A percentile compares a stretch with the other conserved stretches of the same genome.
Conservation (phyloP, 495 filamentous ascomycete genomes). For the Podospora sp. region DNA sequence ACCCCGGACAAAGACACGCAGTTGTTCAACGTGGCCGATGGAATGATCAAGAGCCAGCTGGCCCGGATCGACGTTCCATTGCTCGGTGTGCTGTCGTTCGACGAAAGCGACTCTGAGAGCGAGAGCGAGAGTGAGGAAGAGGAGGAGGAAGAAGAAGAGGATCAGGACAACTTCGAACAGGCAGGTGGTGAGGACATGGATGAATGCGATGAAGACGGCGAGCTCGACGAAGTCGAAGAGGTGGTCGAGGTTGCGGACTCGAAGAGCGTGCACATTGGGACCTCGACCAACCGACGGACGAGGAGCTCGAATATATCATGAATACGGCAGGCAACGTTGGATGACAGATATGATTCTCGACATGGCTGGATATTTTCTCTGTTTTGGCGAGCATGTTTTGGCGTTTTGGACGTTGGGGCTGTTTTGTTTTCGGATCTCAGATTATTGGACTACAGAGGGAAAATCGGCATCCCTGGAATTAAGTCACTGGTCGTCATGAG, state of each 20-base stretch:
- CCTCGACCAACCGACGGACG: constrained; percentile 22
- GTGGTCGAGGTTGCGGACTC: constrained; percentile 9
- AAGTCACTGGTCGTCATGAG: background rate
- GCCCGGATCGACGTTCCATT: constrained; percentile 38
- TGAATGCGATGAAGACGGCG: constrained; percentile 27
- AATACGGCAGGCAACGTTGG: background rate
- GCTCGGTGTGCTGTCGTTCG: constrained; percentile 36
- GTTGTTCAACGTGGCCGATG: constrained; percentile 36
- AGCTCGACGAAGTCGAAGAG: constrained; percentile 13
- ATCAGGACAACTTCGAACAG: constrained; percentile 19
- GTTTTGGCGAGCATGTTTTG: background rate
- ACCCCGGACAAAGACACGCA: constrained; percentile 35
- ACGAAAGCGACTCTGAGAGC: constrained; percentile 41
- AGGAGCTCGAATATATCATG: constrained; percentile 27
- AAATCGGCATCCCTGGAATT: background rate
- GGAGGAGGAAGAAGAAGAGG: constrained; percentile 27
- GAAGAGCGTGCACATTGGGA: constrained; percentile 29
- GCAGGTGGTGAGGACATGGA: constrained; percentile 17
- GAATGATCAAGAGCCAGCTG: constrained; percentile 41
- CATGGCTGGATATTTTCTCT: constrained; percentile 6
- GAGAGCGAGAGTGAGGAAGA: constrained; percentile 33
- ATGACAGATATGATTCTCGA: constrained; percentile 1
- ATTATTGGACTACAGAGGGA: background rate
- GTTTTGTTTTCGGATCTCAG: background rate
- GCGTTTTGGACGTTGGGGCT: background rate